These are phyloP conservation scores for Neobulgaria alba DNA, from an alignment of 2,329 filamentous ascomycete genomes.

Conservation along the genomic window DNA sequence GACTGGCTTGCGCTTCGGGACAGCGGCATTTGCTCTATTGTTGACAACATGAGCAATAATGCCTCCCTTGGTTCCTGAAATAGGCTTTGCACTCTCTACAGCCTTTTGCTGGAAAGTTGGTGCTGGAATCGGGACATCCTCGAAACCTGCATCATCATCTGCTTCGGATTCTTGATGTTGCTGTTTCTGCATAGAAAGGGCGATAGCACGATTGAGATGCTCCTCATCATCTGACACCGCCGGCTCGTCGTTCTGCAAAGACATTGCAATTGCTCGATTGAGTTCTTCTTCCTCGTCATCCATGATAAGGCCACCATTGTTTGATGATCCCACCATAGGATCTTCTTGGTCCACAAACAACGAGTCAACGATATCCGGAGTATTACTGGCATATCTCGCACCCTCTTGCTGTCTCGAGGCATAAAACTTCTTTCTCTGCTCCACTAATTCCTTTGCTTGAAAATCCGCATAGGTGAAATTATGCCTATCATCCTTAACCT, in stretches of 20 bases:
- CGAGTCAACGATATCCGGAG: conserved; percentile 15
- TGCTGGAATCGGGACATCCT: conserved; percentile 42
- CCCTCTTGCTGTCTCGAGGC: conserved; percentile 15
- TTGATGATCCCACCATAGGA: conserved; percentile 7
- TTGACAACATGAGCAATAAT: conserved; percentile 70
- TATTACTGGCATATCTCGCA: conserved; percentile 1
- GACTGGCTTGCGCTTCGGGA: conserved; percentile 34
- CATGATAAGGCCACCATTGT: conserved; percentile 5
- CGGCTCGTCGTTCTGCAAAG: conserved; percentile 46
- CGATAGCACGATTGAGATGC: conserved; percentile 74
- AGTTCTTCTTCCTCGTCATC: conserved; percentile 54
- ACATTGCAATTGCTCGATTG: conserved; percentile 73
- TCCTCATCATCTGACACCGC: conserved; percentile 32
- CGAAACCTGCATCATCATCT: conserved; percentile 35
- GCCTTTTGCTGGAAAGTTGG: conserved; percentile 51
- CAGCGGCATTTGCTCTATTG: conserved; percentile 56
- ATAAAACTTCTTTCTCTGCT: conserved; percentile 17
- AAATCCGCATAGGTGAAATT: conserved; percentile 23
- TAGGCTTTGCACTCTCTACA: conserved; percentile 41
- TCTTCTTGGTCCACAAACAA: conserved; percentile 25
- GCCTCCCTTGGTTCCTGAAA: conserved; percentile 42
- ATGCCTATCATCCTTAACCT: conserved; percentile 9
- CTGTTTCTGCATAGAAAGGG: conserved; percentile 69
- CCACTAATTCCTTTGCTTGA: conserved; percentile 21
- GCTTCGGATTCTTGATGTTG: conserved; percentile 32